A percentile compares a stretch with the other conserved stretches of the same genome.
These are phyloP conservation scores for Aspergillus pseudonomiae DNA, from an alignment of 2,329 filamentous ascomycete genomes.

Conservation along the genomic window DNA sequence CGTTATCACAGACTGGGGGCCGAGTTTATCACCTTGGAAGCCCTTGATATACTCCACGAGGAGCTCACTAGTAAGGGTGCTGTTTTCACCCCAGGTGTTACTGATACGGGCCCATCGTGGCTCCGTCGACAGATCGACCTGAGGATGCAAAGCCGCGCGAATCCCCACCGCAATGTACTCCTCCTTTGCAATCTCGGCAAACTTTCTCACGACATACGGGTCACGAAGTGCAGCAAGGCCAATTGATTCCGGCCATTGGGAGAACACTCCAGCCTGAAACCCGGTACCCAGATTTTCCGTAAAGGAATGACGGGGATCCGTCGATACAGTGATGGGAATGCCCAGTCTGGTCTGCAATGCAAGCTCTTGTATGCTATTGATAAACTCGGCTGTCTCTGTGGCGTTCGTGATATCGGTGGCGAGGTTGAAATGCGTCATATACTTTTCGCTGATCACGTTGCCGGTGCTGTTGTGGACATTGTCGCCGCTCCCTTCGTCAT, in stretches of 20 bases:
- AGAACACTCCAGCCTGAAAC: constrained; percentile 49
- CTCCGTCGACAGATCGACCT: not conserved
- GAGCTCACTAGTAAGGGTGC: not conserved
- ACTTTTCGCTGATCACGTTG: not conserved
- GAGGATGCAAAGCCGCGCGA: not conserved
- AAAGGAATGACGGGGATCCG: not conserved
- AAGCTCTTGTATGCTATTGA: not conserved
- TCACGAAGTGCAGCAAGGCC: constrained; percentile 55
- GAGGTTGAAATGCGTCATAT: not conserved
- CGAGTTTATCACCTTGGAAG: not conserved
- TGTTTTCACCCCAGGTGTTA: not conserved
- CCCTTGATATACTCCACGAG: not conserved
- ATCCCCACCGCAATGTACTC: constrained; percentile 35
- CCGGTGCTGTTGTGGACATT: not conserved
- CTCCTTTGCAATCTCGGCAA: constrained; percentile 54
- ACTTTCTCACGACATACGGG: constrained; percentile 47
- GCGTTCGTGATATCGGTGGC: not conserved
- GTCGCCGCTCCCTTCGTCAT: not conserved
- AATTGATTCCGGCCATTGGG: constrained; percentile 56
- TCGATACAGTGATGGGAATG: not conserved
- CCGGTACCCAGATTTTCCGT: constrained; percentile 37
- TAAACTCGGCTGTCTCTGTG: not conserved
- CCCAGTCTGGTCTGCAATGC: not conserved
- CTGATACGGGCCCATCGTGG: not conserved
- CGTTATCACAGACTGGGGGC: not conserved